These are phyloP conservation scores for Theobroma cacao DNA, from an alignment of 345 rosid genomes.

Conservation along the genomic window DNA sequence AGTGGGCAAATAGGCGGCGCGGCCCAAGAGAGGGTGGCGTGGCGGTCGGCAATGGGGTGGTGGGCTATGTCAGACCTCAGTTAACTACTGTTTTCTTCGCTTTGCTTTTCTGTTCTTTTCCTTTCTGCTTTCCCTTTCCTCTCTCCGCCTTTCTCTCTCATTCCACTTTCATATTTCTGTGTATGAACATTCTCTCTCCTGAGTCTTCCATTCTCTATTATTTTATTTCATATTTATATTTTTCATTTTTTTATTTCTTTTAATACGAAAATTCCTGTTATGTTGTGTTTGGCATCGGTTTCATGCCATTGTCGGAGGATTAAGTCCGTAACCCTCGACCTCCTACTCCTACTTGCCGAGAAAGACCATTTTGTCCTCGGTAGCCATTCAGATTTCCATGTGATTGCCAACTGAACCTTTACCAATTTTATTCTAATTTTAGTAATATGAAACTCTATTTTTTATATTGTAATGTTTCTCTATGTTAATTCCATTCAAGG, in stretches of 20 bases:
- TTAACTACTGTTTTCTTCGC: not conserved
- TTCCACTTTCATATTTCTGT: not conserved
- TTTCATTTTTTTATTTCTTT: not conserved
- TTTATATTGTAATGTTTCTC: too few relatives aligned
- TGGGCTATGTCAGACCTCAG: conserved; percentile 9
- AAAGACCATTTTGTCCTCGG: not conserved
- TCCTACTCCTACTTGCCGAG: not conserved
- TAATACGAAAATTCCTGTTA: not conserved
- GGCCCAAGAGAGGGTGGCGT: conserved; percentile 9
- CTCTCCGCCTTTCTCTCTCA: not conserved
- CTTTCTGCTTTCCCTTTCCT: too few relatives aligned
- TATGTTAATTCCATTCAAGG: not conserved
- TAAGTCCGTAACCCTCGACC: not conserved
- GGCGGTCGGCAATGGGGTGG: conserved; percentile 4
- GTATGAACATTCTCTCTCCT: not conserved
- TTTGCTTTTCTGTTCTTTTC: not conserved
- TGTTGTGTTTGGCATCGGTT: not conserved
- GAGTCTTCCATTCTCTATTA: not conserved
- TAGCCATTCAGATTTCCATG: not conserved
- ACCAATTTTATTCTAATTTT: not conserved
- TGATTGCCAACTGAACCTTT: not conserved
- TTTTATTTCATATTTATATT: not conserved
- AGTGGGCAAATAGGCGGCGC: conserved; percentile 1
- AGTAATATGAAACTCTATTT: too few relatives aligned
- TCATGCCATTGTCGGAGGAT: not conserved